Conservation (phyloP, 2,329 filamentous ascomycete species). For the Bertia moriformis region DNA sequence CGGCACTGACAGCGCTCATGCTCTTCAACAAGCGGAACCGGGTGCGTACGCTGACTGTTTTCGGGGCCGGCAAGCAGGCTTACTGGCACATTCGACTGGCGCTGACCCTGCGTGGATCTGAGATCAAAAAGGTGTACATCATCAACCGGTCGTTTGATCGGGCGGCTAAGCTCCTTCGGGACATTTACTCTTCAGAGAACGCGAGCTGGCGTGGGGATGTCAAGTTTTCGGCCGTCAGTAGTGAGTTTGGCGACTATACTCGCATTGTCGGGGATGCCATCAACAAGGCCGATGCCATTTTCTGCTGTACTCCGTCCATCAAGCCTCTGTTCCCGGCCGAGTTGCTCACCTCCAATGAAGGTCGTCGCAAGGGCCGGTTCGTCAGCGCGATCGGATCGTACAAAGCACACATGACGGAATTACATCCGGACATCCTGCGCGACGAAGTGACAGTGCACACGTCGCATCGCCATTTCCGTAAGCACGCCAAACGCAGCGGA, state of each 20-base stretch:
- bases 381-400: conserved; percentile 37
- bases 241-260: background rate
- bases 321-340: conserved; percentile 40
- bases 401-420: conserved; percentile 48
- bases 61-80: conserved; percentile 57
- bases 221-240: conserved; percentile 10
- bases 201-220: conserved; percentile 28
- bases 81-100: conserved; percentile 59
- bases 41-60: conserved; percentile 40
- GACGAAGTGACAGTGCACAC: conserved; percentile 4
- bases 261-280: conserved; percentile 33
- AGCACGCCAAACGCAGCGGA: conserved; percentile 17
- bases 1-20: conserved; percentile 47
- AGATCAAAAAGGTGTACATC: conserved; percentile 13
- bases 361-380: conserved; percentile 18
- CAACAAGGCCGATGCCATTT: conserved; percentile 41
- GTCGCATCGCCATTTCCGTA: background rate
- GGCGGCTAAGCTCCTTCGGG: conserved; percentile 36
- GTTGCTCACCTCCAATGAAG: conserved; percentile 30
- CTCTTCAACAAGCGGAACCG: conserved; percentile 33
- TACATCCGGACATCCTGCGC: conserved; percentile 45
- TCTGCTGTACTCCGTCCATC: conserved; percentile 46
- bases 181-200: conserved; percentile 38
- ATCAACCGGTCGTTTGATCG: conserved; percentile 14
- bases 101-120: conserved; percentile 28